Conservation (phyloP, 2,329 filamentous ascomycete species). For the Scedosporium aurantiacum region DNA sequence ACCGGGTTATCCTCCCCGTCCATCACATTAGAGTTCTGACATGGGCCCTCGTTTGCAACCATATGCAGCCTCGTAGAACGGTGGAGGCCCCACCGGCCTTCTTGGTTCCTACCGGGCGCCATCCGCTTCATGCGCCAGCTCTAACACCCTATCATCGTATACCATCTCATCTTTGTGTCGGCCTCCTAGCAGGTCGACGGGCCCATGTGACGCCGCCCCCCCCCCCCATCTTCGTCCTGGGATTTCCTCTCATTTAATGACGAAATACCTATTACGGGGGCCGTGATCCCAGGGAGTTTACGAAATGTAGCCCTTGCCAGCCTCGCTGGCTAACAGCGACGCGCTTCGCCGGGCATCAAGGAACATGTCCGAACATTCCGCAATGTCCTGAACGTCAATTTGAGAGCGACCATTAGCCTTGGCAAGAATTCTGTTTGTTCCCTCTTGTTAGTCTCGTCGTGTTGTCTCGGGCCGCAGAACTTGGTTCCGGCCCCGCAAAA, state of each 20-base stretch:
- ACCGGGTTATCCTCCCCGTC: neutral
- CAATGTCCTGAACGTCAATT: conserved; percentile 67
- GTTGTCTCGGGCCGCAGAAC: neutral
- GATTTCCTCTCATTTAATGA: neutral
- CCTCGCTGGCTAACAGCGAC: conserved; percentile 51
- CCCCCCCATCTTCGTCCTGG: too few relatives aligned
- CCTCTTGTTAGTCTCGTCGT: conserved; percentile 6
- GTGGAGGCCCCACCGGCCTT: too few relatives aligned
- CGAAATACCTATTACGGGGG: neutral
- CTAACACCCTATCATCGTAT: too few relatives aligned
- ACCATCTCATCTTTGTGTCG: too few relatives aligned
- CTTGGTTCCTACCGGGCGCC: too few relatives aligned
- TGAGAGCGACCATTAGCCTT: conserved; percentile 68
- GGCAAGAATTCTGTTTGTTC: conserved; percentile 60
- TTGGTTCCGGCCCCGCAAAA: neutral
- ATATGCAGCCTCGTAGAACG: too few relatives aligned
- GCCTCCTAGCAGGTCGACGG: too few relatives aligned
- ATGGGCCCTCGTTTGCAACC: neutral
- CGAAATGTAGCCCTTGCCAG: conserved; percentile 53
- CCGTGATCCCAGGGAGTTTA: conserved; percentile 20
- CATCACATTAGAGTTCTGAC: neutral
- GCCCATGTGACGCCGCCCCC: too few relatives aligned
- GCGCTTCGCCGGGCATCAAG: conserved; percentile 73
- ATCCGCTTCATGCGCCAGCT: too few relatives aligned
- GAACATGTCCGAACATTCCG: conserved; percentile 75